Percentiles rank a stretch among this genome's conserved stretches.
Conservation (phyloP, 1,139 yeast genomes). For the Taiozyma sp. region DNA sequence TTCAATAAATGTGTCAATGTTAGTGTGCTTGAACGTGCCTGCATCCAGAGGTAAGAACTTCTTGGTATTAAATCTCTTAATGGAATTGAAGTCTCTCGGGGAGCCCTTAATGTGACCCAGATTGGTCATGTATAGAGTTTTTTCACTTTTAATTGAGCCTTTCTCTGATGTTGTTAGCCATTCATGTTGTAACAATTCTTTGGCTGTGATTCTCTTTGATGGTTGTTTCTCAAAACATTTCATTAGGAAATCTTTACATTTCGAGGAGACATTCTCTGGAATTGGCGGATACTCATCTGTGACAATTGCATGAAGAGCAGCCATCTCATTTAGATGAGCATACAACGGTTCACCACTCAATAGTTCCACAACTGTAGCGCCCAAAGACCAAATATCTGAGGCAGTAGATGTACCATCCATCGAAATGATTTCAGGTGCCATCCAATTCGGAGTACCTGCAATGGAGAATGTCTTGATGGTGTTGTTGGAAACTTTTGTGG, state of each 20-base stretch:
- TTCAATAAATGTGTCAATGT: constrained; percentile 8
- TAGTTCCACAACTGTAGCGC: constrained; percentile 87
- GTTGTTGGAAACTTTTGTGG: constrained; percentile 75
- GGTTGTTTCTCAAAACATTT: constrained; percentile 75
- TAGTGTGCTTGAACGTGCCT: constrained; percentile 13
- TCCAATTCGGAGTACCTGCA: constrained; percentile 99
- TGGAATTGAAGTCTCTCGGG: constrained; percentile 16
- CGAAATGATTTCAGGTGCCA: constrained; percentile 97
- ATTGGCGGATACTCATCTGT: constrained; percentile 77
- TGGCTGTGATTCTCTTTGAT: constrained; percentile 51
- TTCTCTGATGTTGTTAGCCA: constrained; percentile 36
- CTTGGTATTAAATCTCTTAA: constrained; percentile 19
- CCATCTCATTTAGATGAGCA: constrained; percentile 74
- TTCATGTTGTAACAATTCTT: constrained; percentile 48
- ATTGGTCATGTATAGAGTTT: not conserved
- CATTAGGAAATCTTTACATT: constrained; percentile 56
- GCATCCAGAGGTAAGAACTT: constrained; percentile 29
- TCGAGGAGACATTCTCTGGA: constrained; percentile 53
- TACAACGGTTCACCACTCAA: constrained; percentile 88
- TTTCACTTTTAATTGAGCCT: not conserved
- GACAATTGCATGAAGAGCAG: constrained; percentile 89
- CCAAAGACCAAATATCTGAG: constrained; percentile 91
- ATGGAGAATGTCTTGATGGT: constrained; percentile 64
- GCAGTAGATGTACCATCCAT: constrained; percentile 86
- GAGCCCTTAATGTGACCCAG: not conserved